phyloP scores from a whole-genome alignment of 805 yeast species.

The Candida alai region DNA sequence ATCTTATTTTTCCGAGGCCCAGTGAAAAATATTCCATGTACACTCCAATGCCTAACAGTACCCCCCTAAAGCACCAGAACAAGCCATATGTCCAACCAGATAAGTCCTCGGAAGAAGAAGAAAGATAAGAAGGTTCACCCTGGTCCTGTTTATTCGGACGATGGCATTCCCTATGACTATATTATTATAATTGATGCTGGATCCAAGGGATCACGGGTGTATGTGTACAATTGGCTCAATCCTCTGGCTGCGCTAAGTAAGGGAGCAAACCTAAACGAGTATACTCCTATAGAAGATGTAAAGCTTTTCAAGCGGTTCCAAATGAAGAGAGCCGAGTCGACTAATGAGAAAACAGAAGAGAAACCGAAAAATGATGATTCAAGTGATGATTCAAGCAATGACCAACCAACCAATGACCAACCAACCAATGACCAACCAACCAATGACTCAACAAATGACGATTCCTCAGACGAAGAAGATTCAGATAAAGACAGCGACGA shows the following conservation, averaged over 20 bases:
- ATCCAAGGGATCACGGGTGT: slow-evolving; percentile 61
- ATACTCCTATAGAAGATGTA: background rate
- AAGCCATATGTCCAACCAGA: slow-evolving; percentile 2
- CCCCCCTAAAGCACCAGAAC: no score
- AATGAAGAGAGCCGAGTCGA: slow-evolving; percentile 10
- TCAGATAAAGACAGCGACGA: slow-evolving; percentile 14
- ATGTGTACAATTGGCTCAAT: slow-evolving; percentile 53
- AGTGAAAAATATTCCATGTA: no score
- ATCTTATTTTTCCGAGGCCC: no score
- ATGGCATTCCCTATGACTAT: slow-evolving; percentile 54
- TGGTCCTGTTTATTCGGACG: slow-evolving; percentile 35
- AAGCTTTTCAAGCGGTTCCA: slow-evolving; percentile 13
- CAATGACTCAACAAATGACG: slow-evolving; percentile 9
- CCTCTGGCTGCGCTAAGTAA: slow-evolving; percentile 27
- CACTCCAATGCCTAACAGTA: background rate
- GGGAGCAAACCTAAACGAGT: slow-evolving; percentile 14
- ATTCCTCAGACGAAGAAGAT: slow-evolving; percentile 9
- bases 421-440: slow-evolving; percentile 6
- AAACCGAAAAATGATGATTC: slow-evolving; percentile 6
- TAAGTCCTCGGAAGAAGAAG: slow-evolving; percentile 6
- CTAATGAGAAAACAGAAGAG: no score
- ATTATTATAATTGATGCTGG: slow-evolving; percentile 64
- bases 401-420: no score
- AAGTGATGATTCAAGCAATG: no score
- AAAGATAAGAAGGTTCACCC: slow-evolving; percentile 11